A percentile compares a stretch with the other conserved stretches of the same genome.
Evolutionary conservation across 2,329 filamentous ascomycete genomes (phyloP).

Genomic region (Exophiala aquamarina): DNA sequence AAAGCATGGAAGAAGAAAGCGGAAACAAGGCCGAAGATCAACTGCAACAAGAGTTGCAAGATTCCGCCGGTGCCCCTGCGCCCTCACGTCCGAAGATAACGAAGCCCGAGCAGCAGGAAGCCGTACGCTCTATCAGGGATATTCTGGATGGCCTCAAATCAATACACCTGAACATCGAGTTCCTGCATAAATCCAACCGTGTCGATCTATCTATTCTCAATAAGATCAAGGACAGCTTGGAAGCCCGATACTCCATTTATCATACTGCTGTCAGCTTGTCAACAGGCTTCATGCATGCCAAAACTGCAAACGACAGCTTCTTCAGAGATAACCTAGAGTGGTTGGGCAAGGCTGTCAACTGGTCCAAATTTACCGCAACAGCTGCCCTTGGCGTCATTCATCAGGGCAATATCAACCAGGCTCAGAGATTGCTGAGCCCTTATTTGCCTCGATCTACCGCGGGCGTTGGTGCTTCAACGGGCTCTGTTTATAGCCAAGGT

Average conservation of each 20-base stretch:
- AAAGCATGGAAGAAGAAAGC: slow-evolving; percentile 49
- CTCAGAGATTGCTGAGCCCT: slow-evolving; percentile 87
- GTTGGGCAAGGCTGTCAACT: slow-evolving; percentile 97
- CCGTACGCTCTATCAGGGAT: slow-evolving; percentile 57
- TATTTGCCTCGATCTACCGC: slow-evolving; percentile 75
- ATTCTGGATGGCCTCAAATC: slow-evolving; percentile 87
- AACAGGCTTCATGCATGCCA: slow-evolving; percentile 99
- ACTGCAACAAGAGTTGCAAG: slow-evolving; percentile 55
- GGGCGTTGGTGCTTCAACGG: slow-evolving; percentile 66
- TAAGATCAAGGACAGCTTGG: slow-evolving; percentile 92
- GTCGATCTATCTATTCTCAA: slow-evolving; percentile 90
- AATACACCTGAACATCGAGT: slow-evolving; percentile 93
- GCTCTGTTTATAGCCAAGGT: slow-evolving; percentile 93
- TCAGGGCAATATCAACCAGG: slow-evolving; percentile 89
- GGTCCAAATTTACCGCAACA: slow-evolving; percentile 98
- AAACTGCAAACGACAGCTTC: slow-evolving; percentile 96
- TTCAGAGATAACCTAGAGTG: slow-evolving; percentile 98
- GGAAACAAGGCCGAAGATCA: slow-evolving; percentile 50
- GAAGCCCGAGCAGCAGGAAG: slow-evolving; percentile 51
- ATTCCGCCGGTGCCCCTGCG: slow-evolving; percentile 44
- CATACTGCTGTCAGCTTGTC: slow-evolving; percentile 96
- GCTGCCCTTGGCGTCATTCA: slow-evolving; percentile 96
- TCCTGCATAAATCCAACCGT: slow-evolving; percentile 92
- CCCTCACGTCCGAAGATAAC: slow-evolving; percentile 48
- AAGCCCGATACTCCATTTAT: slow-evolving; percentile 96